phyloP scores from a whole-genome alignment of 768 basidiomycete species.

The Trametes sanguinea region DNA sequence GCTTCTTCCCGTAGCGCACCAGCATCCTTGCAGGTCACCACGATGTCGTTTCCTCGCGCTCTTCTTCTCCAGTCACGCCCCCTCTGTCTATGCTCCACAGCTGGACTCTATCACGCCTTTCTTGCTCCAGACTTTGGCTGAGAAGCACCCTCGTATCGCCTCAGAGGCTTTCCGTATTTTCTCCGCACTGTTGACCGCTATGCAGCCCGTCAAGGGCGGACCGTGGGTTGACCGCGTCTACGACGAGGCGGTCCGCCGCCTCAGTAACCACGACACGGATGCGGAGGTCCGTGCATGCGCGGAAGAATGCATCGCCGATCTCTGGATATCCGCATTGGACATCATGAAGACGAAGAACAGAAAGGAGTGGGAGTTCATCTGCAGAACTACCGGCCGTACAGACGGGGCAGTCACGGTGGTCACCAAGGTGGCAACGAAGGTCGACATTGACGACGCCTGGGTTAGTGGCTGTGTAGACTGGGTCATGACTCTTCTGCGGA shows the following conservation, averaged over 20 bases:
- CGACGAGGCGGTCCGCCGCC: constrained; percentile 65
- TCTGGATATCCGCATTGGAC: constrained; percentile 87
- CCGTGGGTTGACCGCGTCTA: constrained; percentile 79
- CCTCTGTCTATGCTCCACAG: constrained; percentile 56
- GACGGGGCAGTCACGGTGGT: constrained; percentile 81
- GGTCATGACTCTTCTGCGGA: constrained; percentile 71
- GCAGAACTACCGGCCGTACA: constrained; percentile 67
- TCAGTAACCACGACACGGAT: constrained; percentile 85
- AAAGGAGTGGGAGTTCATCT: constrained; percentile 82
- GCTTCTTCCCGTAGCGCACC: constrained; percentile 74
- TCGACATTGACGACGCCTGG: constrained; percentile 74
- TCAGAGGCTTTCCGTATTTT: constrained; percentile 89
- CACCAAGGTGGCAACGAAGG: constrained; percentile 77
- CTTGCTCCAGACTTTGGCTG: constrained; percentile 71
- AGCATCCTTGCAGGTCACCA: constrained; percentile 79
- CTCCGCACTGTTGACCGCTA: constrained; percentile 75
- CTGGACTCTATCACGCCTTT: constrained; percentile 73
- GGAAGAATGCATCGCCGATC: constrained; percentile 79
- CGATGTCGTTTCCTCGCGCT: constrained; percentile 82
- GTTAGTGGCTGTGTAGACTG: constrained; percentile 79
- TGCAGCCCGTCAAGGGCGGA: constrained; percentile 64
- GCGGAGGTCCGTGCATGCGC: constrained; percentile 85
- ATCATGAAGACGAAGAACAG: constrained; percentile 60
- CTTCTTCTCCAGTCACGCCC: constrained; percentile 76
- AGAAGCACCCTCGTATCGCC: constrained; percentile 87